Conservation (phyloP, 1,139 yeast species). For the Hyphopichia fennica region DNA sequence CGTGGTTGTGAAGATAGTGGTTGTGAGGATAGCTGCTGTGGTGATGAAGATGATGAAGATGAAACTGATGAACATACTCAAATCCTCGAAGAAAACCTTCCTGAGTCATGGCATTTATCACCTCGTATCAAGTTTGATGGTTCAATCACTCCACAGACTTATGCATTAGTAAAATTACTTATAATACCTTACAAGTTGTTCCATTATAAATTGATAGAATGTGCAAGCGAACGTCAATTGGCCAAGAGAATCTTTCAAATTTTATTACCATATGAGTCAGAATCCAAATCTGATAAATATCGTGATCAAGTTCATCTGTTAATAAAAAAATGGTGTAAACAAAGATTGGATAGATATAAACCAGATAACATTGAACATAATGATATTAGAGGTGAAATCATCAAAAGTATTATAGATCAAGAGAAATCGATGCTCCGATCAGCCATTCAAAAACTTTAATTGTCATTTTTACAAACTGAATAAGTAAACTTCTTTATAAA, state of each 20-base stretch:
- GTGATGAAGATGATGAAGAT: constrained; percentile 14
- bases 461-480: too few relatives aligned
- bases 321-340: constrained; percentile 21
- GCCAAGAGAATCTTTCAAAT: constrained; percentile 14
- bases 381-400: constrained; percentile 9
- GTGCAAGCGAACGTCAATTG: constrained; percentile 13
- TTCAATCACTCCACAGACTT: constrained; percentile 23
- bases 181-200: constrained; percentile 26
- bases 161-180: constrained; percentile 24
- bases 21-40: constrained; percentile 18
- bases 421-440: constrained; percentile 16
- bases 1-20: constrained; percentile 15
- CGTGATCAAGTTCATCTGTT: constrained; percentile 13
- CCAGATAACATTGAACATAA: neutral
- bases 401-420: constrained; percentile 13
- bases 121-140: constrained; percentile 24
- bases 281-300: constrained; percentile 6
- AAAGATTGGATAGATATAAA: constrained; percentile 18
- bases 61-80: constrained; percentile 10
- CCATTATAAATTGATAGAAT: constrained; percentile 12
- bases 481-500: too few relatives aligned
- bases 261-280: constrained; percentile 10
- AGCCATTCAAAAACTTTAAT: too few relatives aligned
- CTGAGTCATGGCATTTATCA: constrained; percentile 32
- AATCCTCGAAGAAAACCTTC: constrained; percentile 9